phyloP scores from a whole-genome alignment of 2,329 filamentous ascomycete genomes.

The Colletotrichum tamarilloi region DNA sequence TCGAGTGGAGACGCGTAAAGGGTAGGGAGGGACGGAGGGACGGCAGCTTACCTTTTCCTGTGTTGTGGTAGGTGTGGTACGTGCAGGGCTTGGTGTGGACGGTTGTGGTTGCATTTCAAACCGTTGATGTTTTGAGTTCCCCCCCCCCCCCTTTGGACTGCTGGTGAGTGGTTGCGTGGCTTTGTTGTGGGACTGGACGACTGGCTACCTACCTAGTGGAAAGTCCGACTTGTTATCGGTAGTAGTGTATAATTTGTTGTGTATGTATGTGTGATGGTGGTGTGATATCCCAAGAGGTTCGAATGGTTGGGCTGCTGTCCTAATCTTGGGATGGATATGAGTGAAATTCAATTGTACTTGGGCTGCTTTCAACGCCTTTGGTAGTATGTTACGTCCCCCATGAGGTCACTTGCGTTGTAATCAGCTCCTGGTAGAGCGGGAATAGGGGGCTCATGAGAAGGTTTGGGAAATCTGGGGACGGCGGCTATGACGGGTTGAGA shows the following conservation, averaged over 20 bases:
- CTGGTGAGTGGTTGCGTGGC: not conserved
- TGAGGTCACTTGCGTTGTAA: too few species aligned
- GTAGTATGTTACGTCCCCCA: not conserved
- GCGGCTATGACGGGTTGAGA: not conserved
- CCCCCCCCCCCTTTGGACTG: not conserved
- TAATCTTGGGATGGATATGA: not conserved
- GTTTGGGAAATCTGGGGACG: not conserved
- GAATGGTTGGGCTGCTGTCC: not conserved
- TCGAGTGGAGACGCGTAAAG: not conserved
- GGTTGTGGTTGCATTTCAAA: constrained; percentile 12
- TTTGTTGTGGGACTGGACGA: not conserved
- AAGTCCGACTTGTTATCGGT: not conserved
- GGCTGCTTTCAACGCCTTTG: not conserved
- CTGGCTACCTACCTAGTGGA: not conserved
- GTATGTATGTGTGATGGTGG: not conserved
- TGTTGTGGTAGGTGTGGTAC: not conserved
- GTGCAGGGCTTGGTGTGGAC: not conserved
- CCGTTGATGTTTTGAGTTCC: constrained; percentile 29
- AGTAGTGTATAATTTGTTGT: too few species aligned
- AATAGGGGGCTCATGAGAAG: not conserved
- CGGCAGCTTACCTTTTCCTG: not conserved
- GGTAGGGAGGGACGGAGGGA: too few species aligned
- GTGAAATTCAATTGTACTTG: not conserved
- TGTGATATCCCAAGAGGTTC: not conserved
- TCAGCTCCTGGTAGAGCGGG: too few species aligned